Evolutionary conservation across 2,329 filamentous ascomycete species (phyloP), one percentile per base, ranked within the genome.

Genomic region (Sporothrix protearum): DNA sequence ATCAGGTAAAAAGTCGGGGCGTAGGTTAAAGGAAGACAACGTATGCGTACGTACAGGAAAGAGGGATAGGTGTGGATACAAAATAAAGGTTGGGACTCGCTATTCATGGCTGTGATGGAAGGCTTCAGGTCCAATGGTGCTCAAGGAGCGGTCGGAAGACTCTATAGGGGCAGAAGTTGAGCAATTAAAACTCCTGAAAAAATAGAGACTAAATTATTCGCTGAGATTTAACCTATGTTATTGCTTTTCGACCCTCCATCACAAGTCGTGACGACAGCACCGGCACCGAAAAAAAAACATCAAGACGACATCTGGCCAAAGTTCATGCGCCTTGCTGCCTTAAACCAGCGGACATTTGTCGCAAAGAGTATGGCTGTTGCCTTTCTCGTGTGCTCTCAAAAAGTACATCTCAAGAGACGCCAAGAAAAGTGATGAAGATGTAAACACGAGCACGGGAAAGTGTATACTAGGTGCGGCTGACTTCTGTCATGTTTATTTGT

Each of bases 241-340:
- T 22, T 7, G 30, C 2, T 7, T 22, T 25, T n/a, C 16, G 33
- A 45, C 36, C 59, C 59, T 64, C 59, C 59, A 64, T 16, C 36
- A 3, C 59, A 16, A 64, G 36, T 16, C 22, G 36, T 64, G 36
- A 45, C 22, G 59, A 36, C 36, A 36, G 36, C 36, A 66, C 3
- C 42, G 42, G 63, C 16, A 16, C 42, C 22, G 59, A 39, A 28
- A 5, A 22, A 42, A 12, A 8, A 3, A 42, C 22, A 19, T 19
- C 59, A 28, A 28, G 36, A 28, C 12, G 22, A 45, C 22, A 64
- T 28, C n/a, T 64, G 36, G 22, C n/a, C 4, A 45, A 51, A 4
- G 25, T 10, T n/a, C 33, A 53, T 55, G 42, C 49, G 66, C 49
- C 66, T 68, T 68, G 66, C 42, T 68, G 66, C 49, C 66, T 47